Evolutionary conservation across 2,329 filamentous ascomycete species (phyloP), one percentile per base, ranked within the genome.

Genomic region (Xylariales sp.): DNA sequence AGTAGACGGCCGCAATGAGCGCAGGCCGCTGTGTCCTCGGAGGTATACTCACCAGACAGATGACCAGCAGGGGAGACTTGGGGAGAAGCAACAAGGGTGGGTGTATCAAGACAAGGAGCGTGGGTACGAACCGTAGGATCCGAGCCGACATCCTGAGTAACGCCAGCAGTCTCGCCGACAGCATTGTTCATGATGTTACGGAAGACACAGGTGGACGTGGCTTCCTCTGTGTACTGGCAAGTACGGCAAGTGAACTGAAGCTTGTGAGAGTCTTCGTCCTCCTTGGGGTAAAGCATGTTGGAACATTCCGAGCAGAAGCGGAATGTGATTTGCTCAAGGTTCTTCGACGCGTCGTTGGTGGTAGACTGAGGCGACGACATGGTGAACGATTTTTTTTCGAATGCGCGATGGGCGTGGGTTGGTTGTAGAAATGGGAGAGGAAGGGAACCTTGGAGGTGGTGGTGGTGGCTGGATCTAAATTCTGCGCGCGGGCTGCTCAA

Each of bases 231-330:
- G 67, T 88, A 95, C 59, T 89, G 83, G 70, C 93, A 98, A 40
- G 90, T 96, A 53, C 91, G 87, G 73, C 93, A 98, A 47, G 88
- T 89, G 67, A 94, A 98, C 71, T 95, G 85, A 51, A 98, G 82
- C 55, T 82, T 83, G 69, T 87, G 87, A 45, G 81, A 81, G 44
- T 83, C 74, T 46, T 84, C 81, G 65, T 98, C 89, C 72, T 98
- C 94, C 67, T 94, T 93, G 35, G 93, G 93, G 59, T 97, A 97
- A 39, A 98, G 75, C 78, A 98, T 86, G 74, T 98, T 98, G 54
- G 90, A 95, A 70, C 93, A 98, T 75, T 98, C 93, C 53, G 88
- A 89, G 72, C 93, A 98, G 76, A 98, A 98, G 57, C 88, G 85
- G 67, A 97, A 98, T 33, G 88, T 89, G 64, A 97, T 90, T 63